phyloP scores from a whole-genome alignment of 768 basidiomycete genomes.

The Tephrocybe sp. region DNA sequence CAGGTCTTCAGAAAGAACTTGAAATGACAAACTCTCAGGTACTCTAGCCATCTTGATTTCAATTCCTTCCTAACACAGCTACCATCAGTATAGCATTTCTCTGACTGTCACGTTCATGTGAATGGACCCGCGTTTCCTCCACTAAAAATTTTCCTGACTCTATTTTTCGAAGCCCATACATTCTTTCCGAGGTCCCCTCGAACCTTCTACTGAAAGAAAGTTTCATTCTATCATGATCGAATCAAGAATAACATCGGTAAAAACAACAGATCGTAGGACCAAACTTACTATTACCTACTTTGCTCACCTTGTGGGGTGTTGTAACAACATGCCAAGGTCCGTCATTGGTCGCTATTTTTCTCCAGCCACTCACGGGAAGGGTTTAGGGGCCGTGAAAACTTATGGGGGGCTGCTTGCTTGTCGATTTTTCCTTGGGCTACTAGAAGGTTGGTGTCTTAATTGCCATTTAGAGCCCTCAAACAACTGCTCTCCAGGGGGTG shows the following conservation, averaged over 20 bases:
- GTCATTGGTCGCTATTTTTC: slow-evolving; percentile 31
- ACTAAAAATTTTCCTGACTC: not conserved
- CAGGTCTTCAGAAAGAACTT: slow-evolving; percentile 21
- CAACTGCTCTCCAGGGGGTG: slow-evolving; percentile 29
- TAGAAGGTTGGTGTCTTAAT: slow-evolving; percentile 34
- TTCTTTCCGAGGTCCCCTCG: slow-evolving; percentile 37
- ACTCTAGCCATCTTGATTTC: not conserved
- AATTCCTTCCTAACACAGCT: not conserved
- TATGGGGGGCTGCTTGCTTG: slow-evolving; percentile 36
- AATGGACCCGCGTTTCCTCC: not conserved
- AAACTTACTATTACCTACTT: slow-evolving; percentile 42
- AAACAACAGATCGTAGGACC: slow-evolving; percentile 39
- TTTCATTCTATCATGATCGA: not conserved
- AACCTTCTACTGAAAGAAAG: slow-evolving; percentile 37
- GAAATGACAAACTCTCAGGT: slow-evolving; percentile 19
- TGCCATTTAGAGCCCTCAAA: slow-evolving; percentile 9
- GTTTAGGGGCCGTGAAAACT: slow-evolving; percentile 10
- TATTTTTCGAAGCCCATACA: slow-evolving; percentile 12
- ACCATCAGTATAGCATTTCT: slow-evolving; percentile 17
- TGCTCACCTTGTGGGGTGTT: slow-evolving; percentile 47
- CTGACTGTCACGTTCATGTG: slow-evolving; percentile 21
- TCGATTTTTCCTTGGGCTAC: slow-evolving; percentile 47
- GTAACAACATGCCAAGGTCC: slow-evolving; percentile 41
- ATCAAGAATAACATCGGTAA: slow-evolving; percentile 11
- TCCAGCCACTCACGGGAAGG: slow-evolving; percentile 30